A percentile compares a stretch with the other conserved stretches of the same genome.
phyloP scores from a whole-genome alignment of 768 basidiomycete species.

The Auricularia sp. region DNA sequence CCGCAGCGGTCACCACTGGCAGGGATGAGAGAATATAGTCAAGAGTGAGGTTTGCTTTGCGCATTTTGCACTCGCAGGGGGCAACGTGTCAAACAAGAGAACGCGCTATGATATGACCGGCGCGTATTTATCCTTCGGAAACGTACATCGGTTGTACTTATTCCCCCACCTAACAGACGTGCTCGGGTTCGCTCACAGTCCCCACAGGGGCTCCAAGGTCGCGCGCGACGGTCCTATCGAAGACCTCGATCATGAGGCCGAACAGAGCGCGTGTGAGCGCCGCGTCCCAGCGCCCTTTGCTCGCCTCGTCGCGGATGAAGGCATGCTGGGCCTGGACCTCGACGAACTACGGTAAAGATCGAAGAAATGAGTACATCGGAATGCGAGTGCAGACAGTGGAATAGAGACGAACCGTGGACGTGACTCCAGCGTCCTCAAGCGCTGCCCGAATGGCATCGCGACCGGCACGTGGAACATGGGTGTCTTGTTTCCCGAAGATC shows the following conservation, averaged over 20 bases:
- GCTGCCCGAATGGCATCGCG: conserved; percentile 74
- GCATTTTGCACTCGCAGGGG: too few relatives aligned
- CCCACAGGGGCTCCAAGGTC: conserved; percentile 53
- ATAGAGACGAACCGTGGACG: conserved; percentile 46
- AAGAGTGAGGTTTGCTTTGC: too few relatives aligned
- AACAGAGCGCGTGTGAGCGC: conserved; percentile 76
- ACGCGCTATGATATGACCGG: too few relatives aligned
- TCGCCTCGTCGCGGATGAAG: conserved; percentile 85
- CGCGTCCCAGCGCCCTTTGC: conserved; percentile 94
- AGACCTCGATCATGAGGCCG: conserved; percentile 84
- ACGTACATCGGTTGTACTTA: too few relatives aligned
- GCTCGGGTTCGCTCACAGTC: conserved; percentile 54
- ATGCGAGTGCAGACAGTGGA: too few relatives aligned
- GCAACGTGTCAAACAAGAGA: too few relatives aligned
- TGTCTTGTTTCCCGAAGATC: conserved; percentile 98
- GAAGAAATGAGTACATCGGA: too few relatives aligned
- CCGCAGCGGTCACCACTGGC: too few relatives aligned
- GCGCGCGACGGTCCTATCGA: conserved; percentile 75
- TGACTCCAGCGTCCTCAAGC: conserved; percentile 70
- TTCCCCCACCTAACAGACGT: conserved; percentile 5
- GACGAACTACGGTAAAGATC: conserved; percentile 47
- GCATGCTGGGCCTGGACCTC: conserved; percentile 98
- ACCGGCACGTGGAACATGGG: conserved; percentile 82
- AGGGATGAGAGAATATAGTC: too few relatives aligned
- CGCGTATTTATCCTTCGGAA: too few relatives aligned